Evolutionary conservation across 768 basidiomycete species (phyloP).

Genomic region (Mycena crocata): DNA sequence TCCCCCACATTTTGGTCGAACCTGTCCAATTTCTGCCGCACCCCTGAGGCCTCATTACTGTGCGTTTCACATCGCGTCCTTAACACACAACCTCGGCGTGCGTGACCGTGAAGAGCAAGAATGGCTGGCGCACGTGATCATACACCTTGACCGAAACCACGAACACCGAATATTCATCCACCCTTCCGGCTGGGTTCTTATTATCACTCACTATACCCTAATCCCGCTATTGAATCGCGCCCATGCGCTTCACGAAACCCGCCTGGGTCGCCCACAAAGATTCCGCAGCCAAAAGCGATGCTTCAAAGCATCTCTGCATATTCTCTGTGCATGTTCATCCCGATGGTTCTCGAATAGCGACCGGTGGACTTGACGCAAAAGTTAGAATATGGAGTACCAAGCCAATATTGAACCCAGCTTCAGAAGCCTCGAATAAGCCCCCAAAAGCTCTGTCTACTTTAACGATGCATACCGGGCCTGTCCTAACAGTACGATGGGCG

Average conservation of each 20-base stretch:
- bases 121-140: too few species aligned
- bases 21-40: too few species aligned
- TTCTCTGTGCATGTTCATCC: slow-evolving; percentile 96
- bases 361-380: slow-evolving; percentile 95
- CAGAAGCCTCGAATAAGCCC: slow-evolving; percentile 75
- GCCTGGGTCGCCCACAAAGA: slow-evolving; percentile 90
- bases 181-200: background rate
- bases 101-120: too few species aligned
- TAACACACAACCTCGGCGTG: too few species aligned
- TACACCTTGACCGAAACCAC: too few species aligned
- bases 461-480: slow-evolving; percentile 93
- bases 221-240: background rate
- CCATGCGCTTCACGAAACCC: slow-evolving; percentile 90
- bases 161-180: too few species aligned
- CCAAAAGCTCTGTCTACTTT: slow-evolving; percentile 93
- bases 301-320: slow-evolving; percentile 81
- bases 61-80: too few species aligned
- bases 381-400: slow-evolving; percentile 98
- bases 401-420: slow-evolving; percentile 84
- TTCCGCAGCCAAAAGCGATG: slow-evolving; percentile 68
- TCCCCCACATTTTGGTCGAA: too few species aligned
- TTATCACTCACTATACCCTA: background rate
- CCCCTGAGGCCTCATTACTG: too few species aligned
- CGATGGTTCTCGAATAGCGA: slow-evolving; percentile 96
- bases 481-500: slow-evolving; percentile 93